Evolutionary conservation across 768 basidiomycete genomes (phyloP).

Genomic region (Lactifluus piperatus): DNA sequence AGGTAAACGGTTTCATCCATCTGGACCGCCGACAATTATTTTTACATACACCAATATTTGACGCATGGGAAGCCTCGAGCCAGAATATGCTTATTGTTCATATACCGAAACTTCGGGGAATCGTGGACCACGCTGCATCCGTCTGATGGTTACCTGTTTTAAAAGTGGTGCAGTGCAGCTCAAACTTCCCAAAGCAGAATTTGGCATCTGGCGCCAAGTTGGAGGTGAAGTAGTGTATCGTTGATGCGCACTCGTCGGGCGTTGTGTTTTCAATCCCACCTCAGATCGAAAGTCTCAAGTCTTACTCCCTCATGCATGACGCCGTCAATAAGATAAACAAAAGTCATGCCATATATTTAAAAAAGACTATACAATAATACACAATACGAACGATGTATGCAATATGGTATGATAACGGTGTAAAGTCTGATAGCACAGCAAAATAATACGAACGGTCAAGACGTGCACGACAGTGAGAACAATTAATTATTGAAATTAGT

Average conservation of each 20-base stretch:
- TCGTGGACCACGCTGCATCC: neutral
- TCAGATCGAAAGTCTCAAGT: neutral
- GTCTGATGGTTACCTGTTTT: constrained; percentile 1
- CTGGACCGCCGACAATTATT: constrained; percentile 4
- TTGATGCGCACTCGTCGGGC: constrained; percentile 15
- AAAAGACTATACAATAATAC: constrained; percentile 18
- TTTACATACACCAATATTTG: neutral
- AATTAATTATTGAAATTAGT: constrained; percentile 33
- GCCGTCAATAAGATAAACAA: neutral
- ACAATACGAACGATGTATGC: constrained; percentile 15
- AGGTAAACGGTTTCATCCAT: neutral
- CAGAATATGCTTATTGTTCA: neutral
- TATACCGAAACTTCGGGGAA: constrained; percentile 1
- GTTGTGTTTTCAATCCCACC: neutral
- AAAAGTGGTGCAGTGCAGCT: neutral
- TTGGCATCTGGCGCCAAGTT: neutral
- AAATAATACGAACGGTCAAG: constrained; percentile 9
- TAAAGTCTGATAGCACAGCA: constrained; percentile 14
- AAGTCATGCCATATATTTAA: constrained; percentile 2
- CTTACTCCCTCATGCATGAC: neutral
- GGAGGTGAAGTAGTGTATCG: neutral
- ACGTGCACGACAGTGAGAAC: constrained; percentile 19
- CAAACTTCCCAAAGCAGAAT: constrained; percentile 6
- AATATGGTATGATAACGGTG: constrained; percentile 15
- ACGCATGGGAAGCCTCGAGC: constrained; percentile 2